Conservation (phyloP, 306 rosid species). For the Abrus precatorius region DNA sequence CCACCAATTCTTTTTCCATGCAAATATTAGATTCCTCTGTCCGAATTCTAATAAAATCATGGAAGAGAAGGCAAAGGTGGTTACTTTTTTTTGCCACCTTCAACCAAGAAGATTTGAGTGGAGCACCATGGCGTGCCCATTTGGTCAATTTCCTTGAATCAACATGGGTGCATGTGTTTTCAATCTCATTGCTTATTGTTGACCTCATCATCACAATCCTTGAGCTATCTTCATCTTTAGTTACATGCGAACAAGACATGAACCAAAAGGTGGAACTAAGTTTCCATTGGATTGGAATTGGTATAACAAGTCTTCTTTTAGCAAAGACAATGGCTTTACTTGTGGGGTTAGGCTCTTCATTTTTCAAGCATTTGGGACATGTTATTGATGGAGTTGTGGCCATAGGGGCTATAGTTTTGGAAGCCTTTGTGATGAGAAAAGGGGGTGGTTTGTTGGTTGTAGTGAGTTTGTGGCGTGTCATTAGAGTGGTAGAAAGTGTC, state of each 20-base stretch:
- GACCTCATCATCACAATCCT: constrained; percentile 75
- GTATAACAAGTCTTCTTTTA: constrained; percentile 66
- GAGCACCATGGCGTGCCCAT: constrained; percentile 65
- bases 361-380: constrained; percentile 62
- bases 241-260: constrained; percentile 45
- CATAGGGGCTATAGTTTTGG: constrained; percentile 67
- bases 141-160: constrained; percentile 69
- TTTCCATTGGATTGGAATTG: constrained; percentile 74
- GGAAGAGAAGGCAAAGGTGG: constrained; percentile 68
- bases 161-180: constrained; percentile 53
- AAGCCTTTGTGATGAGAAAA: constrained; percentile 56
- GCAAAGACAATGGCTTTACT: constrained; percentile 53
- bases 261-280: constrained; percentile 28
- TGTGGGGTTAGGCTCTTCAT: constrained; percentile 61
- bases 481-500: constrained; percentile 77
- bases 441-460: constrained; percentile 78
- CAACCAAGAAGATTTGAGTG: constrained; percentile 39
- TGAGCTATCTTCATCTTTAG: constrained; percentile 69
- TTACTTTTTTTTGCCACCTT: constrained; percentile 32
- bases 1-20: constrained; percentile 49
- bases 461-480: constrained; percentile 82
- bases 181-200: constrained; percentile 55
- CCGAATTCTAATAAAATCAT: constrained; percentile 60
- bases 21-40: constrained; percentile 55
- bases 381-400: constrained; percentile 67